phyloP scores from a whole-genome alignment of 768 basidiomycete species.

The Pleurotus tuber-regium region DNA sequence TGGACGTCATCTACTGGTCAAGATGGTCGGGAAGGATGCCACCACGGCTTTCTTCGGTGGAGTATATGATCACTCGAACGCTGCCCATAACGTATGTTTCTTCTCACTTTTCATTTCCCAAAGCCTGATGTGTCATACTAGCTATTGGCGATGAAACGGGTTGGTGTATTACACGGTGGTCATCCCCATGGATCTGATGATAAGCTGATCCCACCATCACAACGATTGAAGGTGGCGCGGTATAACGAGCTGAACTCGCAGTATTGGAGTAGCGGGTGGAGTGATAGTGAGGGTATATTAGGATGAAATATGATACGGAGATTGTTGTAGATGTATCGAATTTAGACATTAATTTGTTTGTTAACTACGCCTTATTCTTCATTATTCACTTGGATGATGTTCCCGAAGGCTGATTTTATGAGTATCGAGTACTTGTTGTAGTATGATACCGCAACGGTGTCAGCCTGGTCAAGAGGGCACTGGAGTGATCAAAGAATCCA shows the following conservation, averaged over 20 bases:
- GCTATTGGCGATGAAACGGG: constrained; percentile 59
- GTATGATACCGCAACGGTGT: too few species aligned
- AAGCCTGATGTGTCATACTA: constrained; percentile 11
- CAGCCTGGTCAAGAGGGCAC: too few species aligned
- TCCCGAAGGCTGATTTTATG: too few species aligned
- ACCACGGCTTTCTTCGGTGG: constrained; percentile 95
- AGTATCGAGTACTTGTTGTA: too few species aligned
- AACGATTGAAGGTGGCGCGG: constrained; percentile 15
- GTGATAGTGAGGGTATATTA: constrained; percentile 13
- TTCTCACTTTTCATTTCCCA: not conserved
- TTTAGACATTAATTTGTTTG: too few species aligned
- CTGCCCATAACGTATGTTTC: constrained; percentile 72
- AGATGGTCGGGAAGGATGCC: constrained; percentile 87
- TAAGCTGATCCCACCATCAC: constrained; percentile 51
- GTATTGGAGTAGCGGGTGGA: constrained; percentile 11
- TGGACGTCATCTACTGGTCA: constrained; percentile 79
- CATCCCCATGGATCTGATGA: constrained; percentile 43
- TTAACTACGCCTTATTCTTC: too few species aligned
- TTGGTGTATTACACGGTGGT: constrained; percentile 54
- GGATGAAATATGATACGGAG: too few species aligned
- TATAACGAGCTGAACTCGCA: constrained; percentile 14
- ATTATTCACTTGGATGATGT: too few species aligned
- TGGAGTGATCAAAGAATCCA: too few species aligned
- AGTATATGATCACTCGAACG: constrained; percentile 86
- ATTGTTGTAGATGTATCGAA: too few species aligned